Base-by-base conservation (phyloP, 176 grass and related monocot species). In the Cenchrus americanus region DNA sequence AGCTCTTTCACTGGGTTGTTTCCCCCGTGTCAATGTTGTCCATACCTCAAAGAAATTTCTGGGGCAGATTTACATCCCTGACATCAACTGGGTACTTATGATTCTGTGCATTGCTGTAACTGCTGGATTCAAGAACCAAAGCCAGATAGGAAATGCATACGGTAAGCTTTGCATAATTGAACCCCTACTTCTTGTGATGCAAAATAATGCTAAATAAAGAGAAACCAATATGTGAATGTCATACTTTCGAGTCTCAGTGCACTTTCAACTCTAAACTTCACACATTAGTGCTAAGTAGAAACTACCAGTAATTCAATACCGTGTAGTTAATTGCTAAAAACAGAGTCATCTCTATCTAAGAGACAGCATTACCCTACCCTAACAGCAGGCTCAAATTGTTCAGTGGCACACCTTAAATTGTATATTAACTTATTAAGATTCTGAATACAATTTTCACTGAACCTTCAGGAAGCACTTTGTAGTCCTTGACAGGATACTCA, bases 61-160 rank as follows among this genome's bases (percentile, higher is more conserved):
- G 24, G 95, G 95, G 13, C 95, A 97, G 90, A 93, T 94, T 69
- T 97, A 97, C 44, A 92, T 97, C 66, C 95, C 95, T 62, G 95
- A 97, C 46, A 92, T 97, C 46, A 97, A 97, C 61, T 97, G 91
- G 91, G 7, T 97, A 48, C 90, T 97, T 62, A 86, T 97, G 92
- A 80, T 94, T 91, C 85, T 93, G 30, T 97, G 95, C 70, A 92
- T 97, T 52, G 86, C 92, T n/a, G 90, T 94, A 62, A 97, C 94
- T 62, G 92, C 83, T 82, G 94, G 88, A 85, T 97, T 97, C 81
- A 94, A 92, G 78, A 92, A 85, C 79, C 51, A 86, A 83, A 88
- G 26, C 83, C 87, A 90, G 74, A 97, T 97, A 50, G 95, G 88
- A 82, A 97, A 94, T 82, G 95, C 95, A 77, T 97, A 97, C 50